Percentiles rank a stretch among this genome's conserved stretches.
phyloP scores from a whole-genome alignment of 2,329 filamentous ascomycete species.

The Rhynchosporium agropyri region DNA sequence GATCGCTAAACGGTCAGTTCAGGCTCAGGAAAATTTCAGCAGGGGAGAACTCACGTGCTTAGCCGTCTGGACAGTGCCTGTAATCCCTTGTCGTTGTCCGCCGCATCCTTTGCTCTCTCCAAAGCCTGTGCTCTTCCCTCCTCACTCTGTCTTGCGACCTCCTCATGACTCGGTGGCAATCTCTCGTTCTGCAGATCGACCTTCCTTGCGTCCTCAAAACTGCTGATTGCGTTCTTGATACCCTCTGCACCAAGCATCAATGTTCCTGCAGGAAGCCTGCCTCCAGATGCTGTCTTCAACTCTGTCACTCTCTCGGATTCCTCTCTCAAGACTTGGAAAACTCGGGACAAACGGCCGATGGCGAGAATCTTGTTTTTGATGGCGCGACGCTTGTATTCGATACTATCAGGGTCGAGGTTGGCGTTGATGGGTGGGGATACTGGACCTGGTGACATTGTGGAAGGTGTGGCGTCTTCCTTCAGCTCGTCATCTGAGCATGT shows the following conservation, averaged over 20 bases:
- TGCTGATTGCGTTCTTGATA: slow-evolving; percentile 97
- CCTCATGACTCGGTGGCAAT: slow-evolving; percentile 87
- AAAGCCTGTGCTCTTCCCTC: slow-evolving; percentile 81
- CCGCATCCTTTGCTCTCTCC: slow-evolving; percentile 82
- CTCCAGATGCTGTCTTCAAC: slow-evolving; percentile 94
- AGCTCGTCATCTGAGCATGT: slow-evolving; percentile 99
- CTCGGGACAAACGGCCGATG: slow-evolving; percentile 92
- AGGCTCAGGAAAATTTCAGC: not conserved
- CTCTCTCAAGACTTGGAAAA: slow-evolving; percentile 97
- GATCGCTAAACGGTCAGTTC: slow-evolving; percentile 16
- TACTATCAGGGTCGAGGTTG: slow-evolving; percentile 73
- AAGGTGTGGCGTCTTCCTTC: slow-evolving; percentile 80
- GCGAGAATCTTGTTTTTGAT: slow-evolving; percentile 99
- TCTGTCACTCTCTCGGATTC: slow-evolving; percentile 97
- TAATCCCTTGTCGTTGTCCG: slow-evolving; percentile 87
- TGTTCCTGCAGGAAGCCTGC: slow-evolving; percentile 88
- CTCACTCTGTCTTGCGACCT: slow-evolving; percentile 81
- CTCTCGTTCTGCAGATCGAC: slow-evolving; percentile 97
- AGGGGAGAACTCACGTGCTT: slow-evolving; percentile 78
- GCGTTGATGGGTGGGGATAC: slow-evolving; percentile 69
- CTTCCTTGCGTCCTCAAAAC: slow-evolving; percentile 94
- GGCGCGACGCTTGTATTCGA: slow-evolving; percentile 90
- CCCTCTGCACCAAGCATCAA: slow-evolving; percentile 98
- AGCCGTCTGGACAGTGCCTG: slow-evolving; percentile 87
- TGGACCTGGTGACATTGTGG: slow-evolving; percentile 62